Conservation (phyloP, 2,329 filamentous ascomycete species). For the Torrubiella hemipterigena region DNA sequence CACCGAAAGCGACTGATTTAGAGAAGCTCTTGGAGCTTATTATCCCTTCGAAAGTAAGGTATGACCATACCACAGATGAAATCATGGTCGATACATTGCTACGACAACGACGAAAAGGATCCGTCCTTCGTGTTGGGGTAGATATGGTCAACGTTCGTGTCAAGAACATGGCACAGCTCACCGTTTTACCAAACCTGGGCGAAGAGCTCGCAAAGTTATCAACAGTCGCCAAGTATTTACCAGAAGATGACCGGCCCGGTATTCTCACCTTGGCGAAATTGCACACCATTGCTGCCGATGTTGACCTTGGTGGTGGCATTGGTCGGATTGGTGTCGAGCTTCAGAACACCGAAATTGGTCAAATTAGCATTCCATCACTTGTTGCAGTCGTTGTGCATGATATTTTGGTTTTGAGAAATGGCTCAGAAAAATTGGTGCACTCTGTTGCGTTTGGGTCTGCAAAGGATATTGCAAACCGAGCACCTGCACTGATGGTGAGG, state of each 20-base stretch:
- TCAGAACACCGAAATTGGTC: constrained; percentile 56
- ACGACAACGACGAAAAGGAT: constrained; percentile 74
- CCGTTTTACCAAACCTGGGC: constrained; percentile 56
- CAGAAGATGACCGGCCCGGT: constrained; percentile 88
- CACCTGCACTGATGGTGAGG: constrained; percentile 65
- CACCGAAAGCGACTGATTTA: constrained; percentile 69
- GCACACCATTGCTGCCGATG: constrained; percentile 45
- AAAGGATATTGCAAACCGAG: constrained; percentile 13
- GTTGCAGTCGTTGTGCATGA: constrained; percentile 63
- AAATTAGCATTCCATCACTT: constrained; percentile 76
- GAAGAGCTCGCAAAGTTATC: constrained; percentile 74
- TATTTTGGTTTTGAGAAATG: constrained; percentile 51
- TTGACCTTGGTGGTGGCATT: constrained; percentile 56
- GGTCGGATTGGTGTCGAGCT: constrained; percentile 50
- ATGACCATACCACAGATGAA: constrained; percentile 74
- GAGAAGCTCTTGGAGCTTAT: constrained; percentile 74
- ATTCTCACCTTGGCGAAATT: constrained; percentile 64
- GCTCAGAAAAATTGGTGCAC: constrained; percentile 59
- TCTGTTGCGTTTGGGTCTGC: constrained; percentile 22
- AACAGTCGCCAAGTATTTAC: constrained; percentile 85
- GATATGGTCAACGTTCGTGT: constrained; percentile 52
- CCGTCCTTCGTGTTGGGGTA: constrained; percentile 61
- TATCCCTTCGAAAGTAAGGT: constrained; percentile 83
- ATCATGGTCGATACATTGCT: constrained; percentile 89
- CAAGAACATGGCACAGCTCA: constrained; percentile 50